Conservation (phyloP, 1,284 basidiomycete genomes). For the Tilletia indica region DNA sequence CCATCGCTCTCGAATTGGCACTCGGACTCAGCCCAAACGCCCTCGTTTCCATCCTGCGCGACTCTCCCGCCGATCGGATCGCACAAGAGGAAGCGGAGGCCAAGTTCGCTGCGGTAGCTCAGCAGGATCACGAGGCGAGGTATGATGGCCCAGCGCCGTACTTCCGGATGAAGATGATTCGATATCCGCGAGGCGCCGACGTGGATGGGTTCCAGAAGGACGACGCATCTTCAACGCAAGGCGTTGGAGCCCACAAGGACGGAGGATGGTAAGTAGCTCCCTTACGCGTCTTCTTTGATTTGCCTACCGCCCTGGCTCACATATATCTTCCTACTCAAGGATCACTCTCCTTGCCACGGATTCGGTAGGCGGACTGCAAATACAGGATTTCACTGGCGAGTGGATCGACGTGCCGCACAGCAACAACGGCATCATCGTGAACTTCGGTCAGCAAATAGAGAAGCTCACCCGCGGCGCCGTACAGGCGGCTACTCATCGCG, state of each 20-base stretch:
- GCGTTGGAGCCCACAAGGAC: slow-evolving; percentile 48
- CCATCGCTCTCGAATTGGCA: slow-evolving; percentile 38
- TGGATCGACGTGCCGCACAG: slow-evolving; percentile 43
- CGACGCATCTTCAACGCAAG: slow-evolving; percentile 34
- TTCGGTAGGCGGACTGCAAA: slow-evolving; percentile 37
- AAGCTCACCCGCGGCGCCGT: slow-evolving; percentile 37
- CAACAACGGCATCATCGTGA: slow-evolving; percentile 35
- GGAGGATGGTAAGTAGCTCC: slow-evolving; percentile 31
- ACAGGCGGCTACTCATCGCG: slow-evolving; percentile 45
- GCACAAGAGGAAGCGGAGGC: slow-evolving; percentile 16
- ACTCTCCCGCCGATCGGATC: slow-evolving; percentile 14
- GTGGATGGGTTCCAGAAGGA: slow-evolving; percentile 34
- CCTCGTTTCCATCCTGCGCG: slow-evolving; percentile 28
- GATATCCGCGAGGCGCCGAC: slow-evolving; percentile 32
- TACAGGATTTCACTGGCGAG: slow-evolving; percentile 35
- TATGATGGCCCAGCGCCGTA: slow-evolving; percentile 30
- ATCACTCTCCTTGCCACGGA: slow-evolving; percentile 41
- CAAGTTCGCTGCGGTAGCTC: neutral
- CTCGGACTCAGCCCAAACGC: slow-evolving; percentile 29
- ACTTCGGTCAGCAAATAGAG: slow-evolving; percentile 51
- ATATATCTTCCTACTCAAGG: slow-evolving; percentile 11
- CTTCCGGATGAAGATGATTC: slow-evolving; percentile 45
- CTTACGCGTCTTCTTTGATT: neutral
- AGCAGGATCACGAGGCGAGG: neutral
- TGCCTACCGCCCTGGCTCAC: neutral